These are phyloP conservation scores for Sporothrix pseudoabietina DNA, from an alignment of 2,329 filamentous ascomycete genomes.

Conservation along the genomic window DNA sequence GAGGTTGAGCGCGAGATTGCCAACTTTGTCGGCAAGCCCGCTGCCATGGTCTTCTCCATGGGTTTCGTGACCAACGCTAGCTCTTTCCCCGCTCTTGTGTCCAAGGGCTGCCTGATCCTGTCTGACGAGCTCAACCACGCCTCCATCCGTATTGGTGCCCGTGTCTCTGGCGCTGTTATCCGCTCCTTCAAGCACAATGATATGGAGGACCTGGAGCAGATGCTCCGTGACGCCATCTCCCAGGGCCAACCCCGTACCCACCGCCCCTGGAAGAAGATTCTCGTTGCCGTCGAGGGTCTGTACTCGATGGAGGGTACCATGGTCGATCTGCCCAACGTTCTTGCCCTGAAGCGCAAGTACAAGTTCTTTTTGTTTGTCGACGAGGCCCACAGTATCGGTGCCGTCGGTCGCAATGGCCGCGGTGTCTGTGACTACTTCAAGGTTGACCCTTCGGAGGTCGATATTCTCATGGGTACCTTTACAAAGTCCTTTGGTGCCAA, in stretches of 20 bases:
- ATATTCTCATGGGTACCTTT: conserved; percentile 96
- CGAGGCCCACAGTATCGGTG: conserved; percentile 94
- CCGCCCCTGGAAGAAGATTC: conserved; percentile 98
- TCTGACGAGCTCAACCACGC: conserved; percentile 98
- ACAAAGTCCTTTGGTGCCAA: conserved; percentile 99
- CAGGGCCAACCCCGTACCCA: conserved; percentile 98
- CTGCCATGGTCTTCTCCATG: conserved; percentile 98
- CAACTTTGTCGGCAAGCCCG: conserved; percentile 88
- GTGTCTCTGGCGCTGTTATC: conserved; percentile 92
- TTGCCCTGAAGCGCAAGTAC: conserved; percentile 89
- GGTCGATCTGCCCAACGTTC: conserved; percentile 90
- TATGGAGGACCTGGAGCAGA: conserved; percentile 81
- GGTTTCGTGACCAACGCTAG: conserved; percentile 95
- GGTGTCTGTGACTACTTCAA: conserved; percentile 98
- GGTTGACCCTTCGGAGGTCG: conserved; percentile 82
- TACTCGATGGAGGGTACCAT: conserved; percentile 99
- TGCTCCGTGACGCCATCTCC: conserved; percentile 87
- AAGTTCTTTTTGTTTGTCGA: conserved; percentile 96
- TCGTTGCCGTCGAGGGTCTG: conserved; percentile 92
- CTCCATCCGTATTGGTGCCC: conserved; percentile 92
- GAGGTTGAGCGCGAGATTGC: conserved; percentile 92
- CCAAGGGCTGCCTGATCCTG: conserved; percentile 90
- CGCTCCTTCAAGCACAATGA: conserved; percentile 98
- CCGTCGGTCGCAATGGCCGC: conserved; percentile 81
- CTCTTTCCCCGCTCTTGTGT: conserved; percentile 87